These are phyloP conservation scores for Trametopsis cervina DNA, from an alignment of 768 basidiomycete species.

Conservation along the genomic window DNA sequence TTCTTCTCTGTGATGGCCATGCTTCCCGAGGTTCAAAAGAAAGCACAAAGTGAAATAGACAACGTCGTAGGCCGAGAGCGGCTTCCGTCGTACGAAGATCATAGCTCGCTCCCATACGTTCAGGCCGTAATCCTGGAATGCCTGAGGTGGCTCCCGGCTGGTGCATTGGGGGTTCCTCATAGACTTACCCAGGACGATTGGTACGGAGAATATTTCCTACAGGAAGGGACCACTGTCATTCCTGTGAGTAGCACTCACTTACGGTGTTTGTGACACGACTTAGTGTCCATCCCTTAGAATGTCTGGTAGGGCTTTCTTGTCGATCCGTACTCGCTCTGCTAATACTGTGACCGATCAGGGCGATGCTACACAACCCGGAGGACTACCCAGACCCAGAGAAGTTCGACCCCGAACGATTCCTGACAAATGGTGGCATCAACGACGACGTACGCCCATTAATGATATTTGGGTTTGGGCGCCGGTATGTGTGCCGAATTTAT, in stretches of 20 bases:
- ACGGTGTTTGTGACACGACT: background rate
- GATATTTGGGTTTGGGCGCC: constrained; percentile 14
- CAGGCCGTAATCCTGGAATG: constrained; percentile 19
- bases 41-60: constrained; percentile 16
- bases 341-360: no score
- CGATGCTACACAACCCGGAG: constrained; percentile 16
- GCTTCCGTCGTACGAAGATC: constrained; percentile 20
- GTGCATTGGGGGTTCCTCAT: background rate
- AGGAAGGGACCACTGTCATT: background rate
- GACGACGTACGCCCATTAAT: no score
- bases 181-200: background rate
- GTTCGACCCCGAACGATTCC: background rate
- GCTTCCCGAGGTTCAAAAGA: constrained; percentile 12
- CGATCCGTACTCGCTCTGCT: background rate
- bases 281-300: background rate
- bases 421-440: no score
- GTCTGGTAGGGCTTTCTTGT: background rate
- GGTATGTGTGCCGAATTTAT: background rate
- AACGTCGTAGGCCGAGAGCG: constrained; percentile 18
- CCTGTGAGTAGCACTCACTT: no score
- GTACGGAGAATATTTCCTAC: constrained; percentile 3
- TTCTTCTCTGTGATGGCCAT: constrained; percentile 20
- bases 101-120: constrained; percentile 10
- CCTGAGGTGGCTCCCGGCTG: constrained; percentile 16
- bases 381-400: constrained; percentile 9